Evolutionary conservation across 805 yeast genomes (phyloP), one percentile per base, ranked within the genome.

Genomic region (Zygotorulaspora florentina): DNA sequence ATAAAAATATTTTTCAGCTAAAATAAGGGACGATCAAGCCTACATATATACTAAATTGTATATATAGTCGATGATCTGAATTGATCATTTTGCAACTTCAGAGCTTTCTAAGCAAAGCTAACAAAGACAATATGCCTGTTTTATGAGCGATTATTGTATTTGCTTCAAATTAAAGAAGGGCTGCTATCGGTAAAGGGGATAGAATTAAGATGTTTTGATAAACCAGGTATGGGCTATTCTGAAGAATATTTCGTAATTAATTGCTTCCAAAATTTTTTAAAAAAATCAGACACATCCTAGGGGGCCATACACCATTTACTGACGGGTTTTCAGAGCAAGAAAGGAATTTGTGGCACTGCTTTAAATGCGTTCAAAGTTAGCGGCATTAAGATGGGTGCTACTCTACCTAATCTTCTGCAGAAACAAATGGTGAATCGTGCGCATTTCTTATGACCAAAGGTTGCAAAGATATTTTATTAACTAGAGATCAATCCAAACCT

Each of bases 401-500:
- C 97, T 0, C 93, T 90, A 9, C 98, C 99, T 1, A 91, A 67
- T 96, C 97, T 1, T 74, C 93, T 29, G 72, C 91, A 48, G 98
- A 91, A 61, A 75, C 98, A 51, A 89, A 89, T 60, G 99, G 98
- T 42, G 95, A 89, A 46, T 70, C 80, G 26, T 90, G 93, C 55
- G 95, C 93, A 1, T 73, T 91, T 48, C 65, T 90, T 4, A 88
- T 95, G 2, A 87, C 97, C n/a, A 84, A 81, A 57, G 99, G 97
- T 0, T 91, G 88, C 67, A 79, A 79, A 54, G 97, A 91, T 60
- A 80, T 86, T 34, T 70, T 91, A 50, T 66, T 73, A 2, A 90
- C 91, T 54, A 98, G 98, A 2, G 89, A 87, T 59, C 98, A 91
- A 64, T 79, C 96, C 2, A 74, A 98, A 57, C 98, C 98, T 1